A percentile compares a stretch with the other conserved stretches of the same genome.
These are phyloP conservation scores for Acanthamoeba sp. DNA, from an alignment of 208 protist species.

Conservation along the genomic window DNA sequence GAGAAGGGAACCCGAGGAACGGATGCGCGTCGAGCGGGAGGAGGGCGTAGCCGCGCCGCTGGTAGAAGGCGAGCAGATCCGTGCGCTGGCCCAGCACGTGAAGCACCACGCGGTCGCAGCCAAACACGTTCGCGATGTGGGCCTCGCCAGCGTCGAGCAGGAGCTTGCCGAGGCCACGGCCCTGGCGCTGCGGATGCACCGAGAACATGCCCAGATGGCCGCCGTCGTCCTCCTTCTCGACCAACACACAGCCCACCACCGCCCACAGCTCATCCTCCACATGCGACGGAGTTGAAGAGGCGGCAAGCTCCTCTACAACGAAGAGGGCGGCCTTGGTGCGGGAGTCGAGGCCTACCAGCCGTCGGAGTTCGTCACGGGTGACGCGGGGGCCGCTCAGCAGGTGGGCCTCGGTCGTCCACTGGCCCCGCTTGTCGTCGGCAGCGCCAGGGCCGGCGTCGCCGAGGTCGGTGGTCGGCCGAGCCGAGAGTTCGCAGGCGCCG, in stretches of 20 bases:
- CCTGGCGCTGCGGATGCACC: conserved; percentile 24
- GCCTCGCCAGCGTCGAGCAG: not conserved
- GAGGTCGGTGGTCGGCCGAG: not conserved
- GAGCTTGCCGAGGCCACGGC: not conserved
- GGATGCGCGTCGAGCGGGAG: not conserved
- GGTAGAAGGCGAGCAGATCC: conserved; percentile 11
- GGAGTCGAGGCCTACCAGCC: not conserved
- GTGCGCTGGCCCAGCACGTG: conserved; percentile 16
- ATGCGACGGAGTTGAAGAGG: not conserved
- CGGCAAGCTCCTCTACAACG: not conserved
- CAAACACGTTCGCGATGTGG: not conserved
- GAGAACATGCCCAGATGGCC: conserved; percentile 41
- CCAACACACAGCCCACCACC: conserved; percentile 34
- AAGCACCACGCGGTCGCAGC: not conserved
- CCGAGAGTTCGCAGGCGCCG: not conserved
- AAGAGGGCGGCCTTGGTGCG: not conserved
- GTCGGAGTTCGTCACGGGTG: not conserved
- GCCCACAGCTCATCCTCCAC: not conserved
- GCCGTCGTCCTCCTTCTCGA: conserved; percentile 31
- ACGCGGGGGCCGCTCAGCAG: not conserved
- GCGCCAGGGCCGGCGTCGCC: not conserved
- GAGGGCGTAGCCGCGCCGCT: conserved; percentile 28
- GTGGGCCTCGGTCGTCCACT: conserved; percentile 10
- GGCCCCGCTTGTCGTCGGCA: not conserved
- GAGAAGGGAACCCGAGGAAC: not conserved